phyloP scores from a whole-genome alignment of 2,329 filamentous ascomycete genomes.

The Aspergillus ruber region DNA sequence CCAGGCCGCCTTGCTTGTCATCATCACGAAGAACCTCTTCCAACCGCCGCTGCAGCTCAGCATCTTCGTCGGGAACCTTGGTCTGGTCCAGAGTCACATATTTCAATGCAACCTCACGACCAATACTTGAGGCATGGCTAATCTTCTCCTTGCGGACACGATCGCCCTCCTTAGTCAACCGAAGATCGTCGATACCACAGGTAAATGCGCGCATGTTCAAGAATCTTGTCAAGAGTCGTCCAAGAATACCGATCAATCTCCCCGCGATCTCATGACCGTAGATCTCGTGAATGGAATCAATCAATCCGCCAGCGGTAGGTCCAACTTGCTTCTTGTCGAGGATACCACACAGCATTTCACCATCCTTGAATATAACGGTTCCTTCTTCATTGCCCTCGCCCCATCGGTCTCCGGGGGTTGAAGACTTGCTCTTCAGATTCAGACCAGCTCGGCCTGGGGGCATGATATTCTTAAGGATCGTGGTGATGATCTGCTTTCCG shows the following conservation, averaged over 20 bases:
- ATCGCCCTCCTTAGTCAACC: constrained; percentile 76
- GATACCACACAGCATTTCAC: constrained; percentile 83
- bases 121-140: constrained; percentile 59
- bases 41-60: constrained; percentile 67
- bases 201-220: constrained; percentile 92
- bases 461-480: constrained; percentile 84
- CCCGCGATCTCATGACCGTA: constrained; percentile 85
- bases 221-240: constrained; percentile 79
- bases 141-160: constrained; percentile 62
- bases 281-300: constrained; percentile 88
- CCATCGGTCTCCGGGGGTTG: constrained; percentile 76
- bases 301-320: constrained; percentile 74
- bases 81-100: constrained; percentile 77
- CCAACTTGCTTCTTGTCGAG: constrained; percentile 95
- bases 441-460: constrained; percentile 69
- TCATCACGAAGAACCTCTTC: constrained; percentile 90
- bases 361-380: constrained; percentile 72
- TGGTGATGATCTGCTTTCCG: constrained; percentile 91
- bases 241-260: constrained; percentile 80
- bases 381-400: constrained; percentile 65
- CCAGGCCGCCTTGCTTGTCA: constrained; percentile 81
- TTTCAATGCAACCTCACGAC: constrained; percentile 71
- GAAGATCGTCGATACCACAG: constrained; percentile 93
- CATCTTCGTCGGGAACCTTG: constrained; percentile 56
- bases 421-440: constrained; percentile 71